Base-by-base conservation (phyloP, 108 stramenopile genomes). In the Cyclotella choctawhatcheeana region DNA sequence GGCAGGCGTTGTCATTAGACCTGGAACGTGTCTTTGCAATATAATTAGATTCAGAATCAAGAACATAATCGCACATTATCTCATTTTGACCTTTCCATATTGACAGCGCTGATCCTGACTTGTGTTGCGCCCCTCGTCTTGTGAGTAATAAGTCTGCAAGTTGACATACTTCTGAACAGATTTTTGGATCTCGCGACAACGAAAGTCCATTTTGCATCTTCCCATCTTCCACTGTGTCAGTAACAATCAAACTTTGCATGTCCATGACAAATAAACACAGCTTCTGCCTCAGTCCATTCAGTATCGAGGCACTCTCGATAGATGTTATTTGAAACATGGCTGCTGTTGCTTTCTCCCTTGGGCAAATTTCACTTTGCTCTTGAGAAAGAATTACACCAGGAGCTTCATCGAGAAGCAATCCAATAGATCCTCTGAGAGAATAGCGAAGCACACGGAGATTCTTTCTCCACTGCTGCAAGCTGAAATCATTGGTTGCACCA, bases 81-180 rank as follows among this genome's bases (percentile, higher is more conserved):
- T 91, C 89, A 51, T 92, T 95, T 43, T 93, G 94, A 22, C 89
- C 87, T 67, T 86, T 88, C 90, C 90, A 95, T 10, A 93, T 85
- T 0, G 86, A 86, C 53, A 83, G 88, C 14, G 68, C 82, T 55
- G 80, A 89, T 50, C 80, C 85, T 2, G 84, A 84, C 33, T 88
- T 79, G 47, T 86, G 86, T 16, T 81, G 58, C 1, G 89, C 88
- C 14, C 94, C 91, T 21, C 94, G 70, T 55, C 90, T 75, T 21
- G 88, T 84, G 0, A 92, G 64, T 6, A 95, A 52, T 14, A 95
- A 76, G 47, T 89, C 76, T 21, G 91, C 75, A 44, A 92, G 67
- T 34, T 91, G 79, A 45, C 84, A 64, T 3, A 83, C 71, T 74
- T 95, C 94, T 50, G 89, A 92, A 74, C 90, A 92, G 17, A 95